Conservation (phyloP, 148 eudicot genomes). For the Fagopyrum tataricum region DNA sequence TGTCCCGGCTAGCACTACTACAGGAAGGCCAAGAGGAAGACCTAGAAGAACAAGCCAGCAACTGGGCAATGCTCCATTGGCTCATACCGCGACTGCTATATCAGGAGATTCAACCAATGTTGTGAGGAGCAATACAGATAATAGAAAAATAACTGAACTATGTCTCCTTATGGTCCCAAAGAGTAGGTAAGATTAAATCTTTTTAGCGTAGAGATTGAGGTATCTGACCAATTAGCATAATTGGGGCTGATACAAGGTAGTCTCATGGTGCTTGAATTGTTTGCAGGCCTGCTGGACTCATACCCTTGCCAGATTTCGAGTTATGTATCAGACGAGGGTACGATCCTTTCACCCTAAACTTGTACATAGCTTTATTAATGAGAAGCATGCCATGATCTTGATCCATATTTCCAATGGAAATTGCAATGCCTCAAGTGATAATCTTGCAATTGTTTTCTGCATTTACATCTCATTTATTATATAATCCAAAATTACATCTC, state of each 20-base stretch:
- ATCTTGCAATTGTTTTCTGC: background rate
- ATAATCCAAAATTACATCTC: background rate
- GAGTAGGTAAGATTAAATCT: background rate
- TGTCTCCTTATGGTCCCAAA: background rate
- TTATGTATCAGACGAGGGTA: background rate
- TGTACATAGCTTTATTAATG: too few relatives aligned
- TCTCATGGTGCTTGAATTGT: background rate
- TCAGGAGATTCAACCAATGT: background rate
- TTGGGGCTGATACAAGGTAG: background rate
- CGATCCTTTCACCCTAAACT: background rate
- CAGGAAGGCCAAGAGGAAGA: too few relatives aligned
- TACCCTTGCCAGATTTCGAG: background rate
- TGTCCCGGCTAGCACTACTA: background rate
- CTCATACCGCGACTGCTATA: background rate
- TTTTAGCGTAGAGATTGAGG: background rate
- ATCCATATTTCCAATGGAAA: too few relatives aligned
- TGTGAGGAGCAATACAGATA: background rate
- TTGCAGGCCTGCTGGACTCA: background rate
- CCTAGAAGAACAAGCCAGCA: background rate
- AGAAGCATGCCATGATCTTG: background rate
- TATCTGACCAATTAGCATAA: background rate
- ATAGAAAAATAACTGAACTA: too few relatives aligned
- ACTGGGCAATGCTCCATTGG: background rate
- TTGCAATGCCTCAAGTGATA: too few relatives aligned
- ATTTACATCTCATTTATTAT: background rate